A percentile compares a stretch with the other conserved stretches of the same genome.
Evolutionary conservation across 2,329 filamentous ascomycete species (phyloP).

Genomic region (Fusarium mundagurra): DNA sequence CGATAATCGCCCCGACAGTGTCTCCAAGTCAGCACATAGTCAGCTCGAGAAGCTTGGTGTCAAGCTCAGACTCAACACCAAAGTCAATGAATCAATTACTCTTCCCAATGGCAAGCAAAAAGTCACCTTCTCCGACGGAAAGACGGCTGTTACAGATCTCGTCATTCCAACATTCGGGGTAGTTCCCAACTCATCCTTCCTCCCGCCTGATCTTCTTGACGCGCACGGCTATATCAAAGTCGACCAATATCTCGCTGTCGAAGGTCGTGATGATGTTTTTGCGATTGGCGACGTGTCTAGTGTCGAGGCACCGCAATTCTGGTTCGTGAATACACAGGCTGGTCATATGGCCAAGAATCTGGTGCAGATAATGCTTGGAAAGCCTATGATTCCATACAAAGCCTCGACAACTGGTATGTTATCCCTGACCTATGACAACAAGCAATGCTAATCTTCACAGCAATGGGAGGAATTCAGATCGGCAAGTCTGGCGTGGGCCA

Average conservation of each 20-base stretch:
- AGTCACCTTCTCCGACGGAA: not conserved
- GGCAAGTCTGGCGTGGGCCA: not conserved
- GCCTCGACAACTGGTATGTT: not conserved
- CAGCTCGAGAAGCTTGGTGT: not conserved
- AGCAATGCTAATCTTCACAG: not conserved
- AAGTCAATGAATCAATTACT: not conserved
- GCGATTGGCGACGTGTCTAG: not conserved
- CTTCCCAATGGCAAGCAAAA: not conserved
- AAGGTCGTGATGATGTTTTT: not conserved
- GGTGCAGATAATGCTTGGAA: not conserved
- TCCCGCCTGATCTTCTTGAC: not conserved
- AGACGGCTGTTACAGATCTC: not conserved
- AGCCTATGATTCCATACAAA: not conserved
- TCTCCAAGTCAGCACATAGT: not conserved
- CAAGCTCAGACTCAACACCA: not conserved
- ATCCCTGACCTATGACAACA: accelerated
- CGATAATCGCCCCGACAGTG: not conserved
- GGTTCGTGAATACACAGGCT: not conserved
- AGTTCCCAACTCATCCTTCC: not conserved
- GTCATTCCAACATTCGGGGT: not conserved
- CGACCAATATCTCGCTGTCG: not conserved
- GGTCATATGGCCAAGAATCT: not conserved
- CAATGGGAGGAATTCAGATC: not conserved
- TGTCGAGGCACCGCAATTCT: not conserved
- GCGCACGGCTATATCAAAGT: not conserved